Evolutionary conservation across 2,329 filamentous ascomycete genomes (phyloP), one percentile per base, ranked within the genome.

Genomic region (Nakataea oryzae): DNA sequence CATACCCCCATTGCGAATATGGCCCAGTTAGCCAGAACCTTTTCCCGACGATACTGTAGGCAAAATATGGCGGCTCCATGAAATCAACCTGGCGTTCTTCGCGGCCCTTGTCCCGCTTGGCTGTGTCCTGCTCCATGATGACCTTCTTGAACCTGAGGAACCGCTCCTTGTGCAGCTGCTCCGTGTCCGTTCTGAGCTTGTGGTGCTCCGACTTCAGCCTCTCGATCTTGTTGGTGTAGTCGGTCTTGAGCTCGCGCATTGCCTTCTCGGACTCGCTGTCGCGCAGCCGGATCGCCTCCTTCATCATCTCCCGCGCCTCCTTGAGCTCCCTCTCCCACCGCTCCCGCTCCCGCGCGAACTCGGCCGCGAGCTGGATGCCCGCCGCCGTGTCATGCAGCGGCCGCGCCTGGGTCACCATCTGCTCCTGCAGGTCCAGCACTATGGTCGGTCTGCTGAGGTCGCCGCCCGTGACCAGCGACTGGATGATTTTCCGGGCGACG

Each of bases 311-410:
- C 2, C 47, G 56, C 55, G 56, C 29, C 27, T 58, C 29, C 55
- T 54, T 30, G 27, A 61, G 59, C 54, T 61, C 50, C 47, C 50
- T 47, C 24, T 21, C 28, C 28, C 50, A 61, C n/a, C 28, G 50
- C n/a, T 61, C 34, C 28, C 59, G 50, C 59, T 61, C 59, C 24
- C 30, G n/a, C 12, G 61, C 55, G 13, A 62, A n/a, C 56, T 58
- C 61, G 12, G 27, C 24, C 56, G 47, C 55, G 29, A 62, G 61
- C 34, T 62, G 56, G 26, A 62, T 57, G 3, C 56, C 61, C 12
- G 61, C 61, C 41, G 29, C 50, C n/a, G 59, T 60, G 27, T 60
- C 59, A 27, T 60, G 41, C 59, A 60, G 59, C 41, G 54, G 24
- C 59, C 54, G 54, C 24, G 29, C 54, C 26, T 60, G 28, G 41